Conservation (phyloP, 2,329 filamentous ascomycete genomes). For the Rhytidhysteron rufulum region DNA sequence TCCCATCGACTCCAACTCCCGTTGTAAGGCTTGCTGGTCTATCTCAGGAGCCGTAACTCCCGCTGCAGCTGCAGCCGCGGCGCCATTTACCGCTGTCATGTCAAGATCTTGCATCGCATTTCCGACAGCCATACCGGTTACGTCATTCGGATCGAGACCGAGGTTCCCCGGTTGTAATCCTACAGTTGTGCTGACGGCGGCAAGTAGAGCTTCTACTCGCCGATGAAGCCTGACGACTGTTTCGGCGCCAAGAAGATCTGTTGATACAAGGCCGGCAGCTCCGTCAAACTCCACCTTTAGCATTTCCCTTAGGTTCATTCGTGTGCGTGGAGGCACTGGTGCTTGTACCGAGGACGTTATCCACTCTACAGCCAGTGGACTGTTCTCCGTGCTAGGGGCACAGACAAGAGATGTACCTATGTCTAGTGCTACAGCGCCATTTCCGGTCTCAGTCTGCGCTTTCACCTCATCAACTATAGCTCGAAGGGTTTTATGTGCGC, state of each 20-base stretch:
- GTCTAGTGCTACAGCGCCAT: slow-evolving; percentile 62
- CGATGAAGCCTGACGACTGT: slow-evolving; percentile 60
- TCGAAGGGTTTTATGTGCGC: slow-evolving; percentile 57
- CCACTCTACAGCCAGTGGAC: slow-evolving; percentile 32
- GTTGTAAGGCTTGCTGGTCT: slow-evolving; percentile 30
- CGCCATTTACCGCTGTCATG: slow-evolving; percentile 32
- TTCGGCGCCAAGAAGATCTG: slow-evolving; percentile 58
- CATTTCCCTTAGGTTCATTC: slow-evolving; percentile 57
- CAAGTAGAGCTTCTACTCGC: slow-evolving; percentile 62
- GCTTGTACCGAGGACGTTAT: slow-evolving; percentile 23
- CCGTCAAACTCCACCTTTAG: slow-evolving; percentile 57
- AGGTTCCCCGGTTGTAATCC: slow-evolving; percentile 22
- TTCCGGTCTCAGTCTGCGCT: slow-evolving; percentile 56
- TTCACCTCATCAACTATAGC: slow-evolving; percentile 66
- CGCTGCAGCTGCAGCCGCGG: slow-evolving; percentile 26
- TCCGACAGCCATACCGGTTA: slow-evolving; percentile 25
- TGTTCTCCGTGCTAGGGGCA: slow-evolving; percentile 51
- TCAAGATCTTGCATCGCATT: slow-evolving; percentile 27
- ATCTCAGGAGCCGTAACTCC: slow-evolving; percentile 13
- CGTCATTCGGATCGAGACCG: slow-evolving; percentile 9
- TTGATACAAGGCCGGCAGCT: slow-evolving; percentile 54
- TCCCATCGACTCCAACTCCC: slow-evolving; percentile 27
- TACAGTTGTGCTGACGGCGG: slow-evolving; percentile 20
- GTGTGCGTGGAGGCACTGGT: slow-evolving; percentile 27
- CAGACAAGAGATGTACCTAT: slow-evolving; percentile 67